These are phyloP conservation scores for Aphanomyces invadans DNA, from an alignment of 352 stramenopile genomes.

Conservation along the genomic window DNA sequence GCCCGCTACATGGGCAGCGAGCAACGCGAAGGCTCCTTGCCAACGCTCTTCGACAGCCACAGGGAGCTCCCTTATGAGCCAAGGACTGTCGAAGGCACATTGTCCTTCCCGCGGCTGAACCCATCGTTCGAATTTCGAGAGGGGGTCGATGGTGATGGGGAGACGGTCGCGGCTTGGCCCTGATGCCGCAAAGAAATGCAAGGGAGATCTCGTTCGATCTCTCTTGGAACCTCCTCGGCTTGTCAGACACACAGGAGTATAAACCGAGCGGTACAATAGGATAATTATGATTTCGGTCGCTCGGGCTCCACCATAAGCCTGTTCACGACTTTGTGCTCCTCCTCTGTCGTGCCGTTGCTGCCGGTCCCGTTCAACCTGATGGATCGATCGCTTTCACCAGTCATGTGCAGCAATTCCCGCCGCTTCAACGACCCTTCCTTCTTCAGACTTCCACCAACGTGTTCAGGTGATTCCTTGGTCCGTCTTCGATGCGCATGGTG, in stretches of 20 bases:
- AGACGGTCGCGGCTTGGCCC: neutral
- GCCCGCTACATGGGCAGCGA: too few species aligned
- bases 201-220: too few species aligned
- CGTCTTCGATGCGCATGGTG: neutral
- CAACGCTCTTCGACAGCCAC: too few species aligned
- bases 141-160: neutral
- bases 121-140: slow-evolving; percentile 1
- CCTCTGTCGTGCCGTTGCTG: neutral
- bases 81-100: neutral
- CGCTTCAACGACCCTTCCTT: slow-evolving; percentile 1
- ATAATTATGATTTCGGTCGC: neutral
- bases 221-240: too few species aligned
- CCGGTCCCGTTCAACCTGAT: neutral
- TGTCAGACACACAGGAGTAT: too few species aligned
- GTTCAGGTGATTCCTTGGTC: neutral
- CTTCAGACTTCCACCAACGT: neutral
- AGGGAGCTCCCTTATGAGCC: too few species aligned
- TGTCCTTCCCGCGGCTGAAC: neutral
- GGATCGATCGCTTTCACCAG: slow-evolving; percentile 7
- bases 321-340: neutral
- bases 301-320: neutral
- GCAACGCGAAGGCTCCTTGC: too few species aligned
- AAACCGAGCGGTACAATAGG: neutral
- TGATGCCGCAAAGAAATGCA: neutral
- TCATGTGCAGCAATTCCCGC: slow-evolving; percentile 1